Evolutionary conservation across 768 basidiomycete species (phyloP).

Genomic region (Amanita pseudoporphyria): DNA sequence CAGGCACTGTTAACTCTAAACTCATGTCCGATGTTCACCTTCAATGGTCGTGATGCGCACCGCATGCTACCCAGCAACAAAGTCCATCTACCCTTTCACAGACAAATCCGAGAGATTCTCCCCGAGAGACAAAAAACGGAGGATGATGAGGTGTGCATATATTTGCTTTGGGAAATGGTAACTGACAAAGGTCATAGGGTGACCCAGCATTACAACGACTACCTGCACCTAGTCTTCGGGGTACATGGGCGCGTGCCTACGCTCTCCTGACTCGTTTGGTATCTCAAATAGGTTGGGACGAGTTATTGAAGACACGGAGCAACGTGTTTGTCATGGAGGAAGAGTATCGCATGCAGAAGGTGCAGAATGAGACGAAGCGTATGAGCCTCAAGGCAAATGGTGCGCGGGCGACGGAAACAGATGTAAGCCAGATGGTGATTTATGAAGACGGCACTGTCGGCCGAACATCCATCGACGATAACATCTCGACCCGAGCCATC

Average conservation of each 20-base stretch:
- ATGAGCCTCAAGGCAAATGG: slow-evolving; percentile 15
- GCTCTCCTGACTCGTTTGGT: slow-evolving; percentile 84
- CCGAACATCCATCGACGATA: slow-evolving; percentile 37
- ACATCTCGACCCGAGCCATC: slow-evolving; percentile 63
- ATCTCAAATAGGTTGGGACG: slow-evolving; percentile 96
- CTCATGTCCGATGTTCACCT: slow-evolving; percentile 99
- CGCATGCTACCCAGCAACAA: slow-evolving; percentile 70
- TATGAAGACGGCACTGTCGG: slow-evolving; percentile 54
- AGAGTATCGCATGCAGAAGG: slow-evolving; percentile 96
- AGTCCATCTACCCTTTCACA: slow-evolving; percentile 79
- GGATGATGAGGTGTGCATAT: slow-evolving; percentile 62
- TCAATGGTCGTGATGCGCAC: slow-evolving; percentile 92
- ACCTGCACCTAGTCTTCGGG: slow-evolving; percentile 88
- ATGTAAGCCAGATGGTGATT: slow-evolving; percentile 33
- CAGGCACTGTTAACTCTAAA: slow-evolving; percentile 86
- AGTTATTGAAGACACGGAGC: slow-evolving; percentile 90
- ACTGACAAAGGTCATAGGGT: slow-evolving; percentile 36
- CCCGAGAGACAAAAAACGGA: slow-evolving; percentile 76
- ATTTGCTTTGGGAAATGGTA: neutral
- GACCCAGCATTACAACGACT: slow-evolving; percentile 92
- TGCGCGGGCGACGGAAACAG: slow-evolving; percentile 16
- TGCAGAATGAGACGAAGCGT: slow-evolving; percentile 55
- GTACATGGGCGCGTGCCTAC: slow-evolving; percentile 95
- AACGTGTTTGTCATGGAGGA: slow-evolving; percentile 99
- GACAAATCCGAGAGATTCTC: slow-evolving; percentile 81